Conservation (phyloP, 2,329 filamentous ascomycete genomes). For the Neodidymelliopsis sp. region DNA sequence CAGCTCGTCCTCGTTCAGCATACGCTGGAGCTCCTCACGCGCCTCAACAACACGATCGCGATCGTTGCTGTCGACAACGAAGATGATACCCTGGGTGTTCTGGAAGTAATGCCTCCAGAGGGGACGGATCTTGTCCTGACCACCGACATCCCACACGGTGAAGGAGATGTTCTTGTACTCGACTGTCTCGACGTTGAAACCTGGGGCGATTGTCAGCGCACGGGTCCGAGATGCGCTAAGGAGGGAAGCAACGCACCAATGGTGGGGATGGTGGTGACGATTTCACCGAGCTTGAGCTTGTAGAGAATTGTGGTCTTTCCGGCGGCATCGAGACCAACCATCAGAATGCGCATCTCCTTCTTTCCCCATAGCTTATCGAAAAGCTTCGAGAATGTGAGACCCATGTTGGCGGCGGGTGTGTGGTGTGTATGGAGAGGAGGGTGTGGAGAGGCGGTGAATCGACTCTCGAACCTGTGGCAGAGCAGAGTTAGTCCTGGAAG, state of each 20-base stretch:
- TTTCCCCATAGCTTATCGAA: slow-evolving; percentile 99
- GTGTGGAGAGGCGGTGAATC: slow-evolving; percentile 38
- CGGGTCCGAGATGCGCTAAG: slow-evolving; percentile 10
- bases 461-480: slow-evolving; percentile 48
- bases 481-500: slow-evolving; percentile 23
- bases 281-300: slow-evolving; percentile 98
- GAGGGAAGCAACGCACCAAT: slow-evolving; percentile 65
- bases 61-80: slow-evolving; percentile 97
- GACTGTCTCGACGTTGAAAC: slow-evolving; percentile 98
- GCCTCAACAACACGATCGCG: slow-evolving; percentile 91
- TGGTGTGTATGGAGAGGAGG: slow-evolving; percentile 30
- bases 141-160: slow-evolving; percentile 98
- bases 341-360: slow-evolving; percentile 98
- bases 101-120: slow-evolving; percentile 98
- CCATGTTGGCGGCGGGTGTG: slow-evolving; percentile 74
- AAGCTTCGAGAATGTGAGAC: slow-evolving; percentile 91
- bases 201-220: slow-evolving; percentile 46
- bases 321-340: slow-evolving; percentile 96
- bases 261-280: slow-evolving; percentile 97
- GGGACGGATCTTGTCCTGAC: slow-evolving; percentile 97
- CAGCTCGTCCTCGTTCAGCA: slow-evolving; percentile 98
- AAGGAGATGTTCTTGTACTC: slow-evolving; percentile 99
- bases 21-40: slow-evolving; percentile 90
- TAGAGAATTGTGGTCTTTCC: slow-evolving; percentile 98
- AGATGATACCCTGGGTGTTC: slow-evolving; percentile 96